These are phyloP conservation scores for Cercospora beticola DNA, from an alignment of 2,329 filamentous ascomycete species.

Conservation along the genomic window DNA sequence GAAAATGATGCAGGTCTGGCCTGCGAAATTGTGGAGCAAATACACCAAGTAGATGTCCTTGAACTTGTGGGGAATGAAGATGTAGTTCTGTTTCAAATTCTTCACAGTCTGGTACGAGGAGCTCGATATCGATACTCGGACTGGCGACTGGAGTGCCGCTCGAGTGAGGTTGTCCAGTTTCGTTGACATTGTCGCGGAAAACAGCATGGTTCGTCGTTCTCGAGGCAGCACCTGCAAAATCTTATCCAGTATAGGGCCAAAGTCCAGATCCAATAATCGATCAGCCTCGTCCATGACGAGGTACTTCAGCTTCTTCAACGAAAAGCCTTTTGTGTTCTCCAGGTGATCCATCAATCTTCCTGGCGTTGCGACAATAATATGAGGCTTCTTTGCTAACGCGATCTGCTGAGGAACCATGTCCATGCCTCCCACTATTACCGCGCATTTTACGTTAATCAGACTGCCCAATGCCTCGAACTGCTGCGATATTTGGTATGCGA, in stretches of 20 bases:
- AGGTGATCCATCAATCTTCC: conserved; percentile 87
- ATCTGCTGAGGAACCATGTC: conserved; percentile 94
- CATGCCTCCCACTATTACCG: conserved; percentile 81
- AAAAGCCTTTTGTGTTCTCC: conserved; percentile 96
- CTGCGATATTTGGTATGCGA: conserved; percentile 87
- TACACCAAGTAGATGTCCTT: conserved; percentile 91
- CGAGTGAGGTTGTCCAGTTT: conserved; percentile 92
- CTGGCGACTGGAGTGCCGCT: conserved; percentile 79
- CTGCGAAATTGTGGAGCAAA: conserved; percentile 79
- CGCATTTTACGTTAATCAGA: conserved; percentile 81
- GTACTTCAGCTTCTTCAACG: conserved; percentile 75
- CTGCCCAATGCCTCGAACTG: conserved; percentile 84
- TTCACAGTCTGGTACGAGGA: conserved; percentile 90
- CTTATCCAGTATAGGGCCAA: conserved; percentile 88
- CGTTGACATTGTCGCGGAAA: conserved; percentile 89
- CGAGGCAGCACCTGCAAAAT: conserved; percentile 84
- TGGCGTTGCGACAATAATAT: conserved; percentile 89
- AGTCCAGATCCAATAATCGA: conserved; percentile 87
- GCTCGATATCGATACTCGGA: conserved; percentile 76
- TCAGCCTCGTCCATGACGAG: conserved; percentile 96
- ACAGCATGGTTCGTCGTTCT: conserved; percentile 78
- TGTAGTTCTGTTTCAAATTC: conserved; percentile 79
- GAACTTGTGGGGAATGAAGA: conserved; percentile 80
- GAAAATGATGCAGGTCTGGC: conserved; percentile 87
- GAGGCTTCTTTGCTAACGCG: conserved; percentile 90